Percentiles rank a stretch among this genome's conserved stretches.
phyloP scores from a whole-genome alignment of 1,139 yeast genomes.

The Candida neerlandica region DNA sequence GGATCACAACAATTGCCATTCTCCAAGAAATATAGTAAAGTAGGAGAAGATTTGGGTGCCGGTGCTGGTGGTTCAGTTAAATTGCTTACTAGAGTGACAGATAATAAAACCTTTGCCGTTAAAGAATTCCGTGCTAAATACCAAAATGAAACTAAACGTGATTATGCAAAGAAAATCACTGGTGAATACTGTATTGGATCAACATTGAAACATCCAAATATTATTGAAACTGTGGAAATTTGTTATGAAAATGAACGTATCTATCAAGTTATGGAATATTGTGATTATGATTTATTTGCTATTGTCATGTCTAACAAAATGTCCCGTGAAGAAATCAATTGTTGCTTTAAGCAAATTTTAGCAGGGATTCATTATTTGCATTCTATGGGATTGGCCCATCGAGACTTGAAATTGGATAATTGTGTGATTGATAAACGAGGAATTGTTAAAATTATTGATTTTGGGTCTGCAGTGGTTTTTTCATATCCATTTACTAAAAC shows the following conservation, averaged over 20 bases:
- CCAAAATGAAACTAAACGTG: constrained; percentile 76
- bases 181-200: constrained; percentile 96
- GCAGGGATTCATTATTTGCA: constrained; percentile 84
- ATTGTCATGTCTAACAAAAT: constrained; percentile 94
- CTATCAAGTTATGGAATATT: constrained; percentile 92
- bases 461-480: constrained; percentile 93
- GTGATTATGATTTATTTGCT: constrained; percentile 90
- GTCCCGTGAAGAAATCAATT: constrained; percentile 82
- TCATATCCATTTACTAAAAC: constrained; percentile 86
- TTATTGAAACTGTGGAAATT: constrained; percentile 88
- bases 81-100: constrained; percentile 67
- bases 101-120: constrained; percentile 81
- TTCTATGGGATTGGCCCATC: constrained; percentile 85
- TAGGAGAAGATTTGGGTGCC: constrained; percentile 88
- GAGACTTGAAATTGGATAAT: constrained; percentile 90
- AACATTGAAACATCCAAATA: constrained; percentile 86
- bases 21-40: constrained; percentile 75
- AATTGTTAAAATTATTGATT: constrained; percentile 86
- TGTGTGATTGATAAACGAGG: constrained; percentile 88
- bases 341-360: constrained; percentile 87
- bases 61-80: constrained; percentile 97
- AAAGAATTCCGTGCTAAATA: constrained; percentile 85
- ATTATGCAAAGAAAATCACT: constrained; percentile 90
- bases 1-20: constrained; percentile 51
- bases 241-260: constrained; percentile 87